Evolutionary conservation across 2,329 filamentous ascomycete species (phyloP), one percentile per base, ranked within the genome.

Genomic region (Pseudonectria buxi): DNA sequence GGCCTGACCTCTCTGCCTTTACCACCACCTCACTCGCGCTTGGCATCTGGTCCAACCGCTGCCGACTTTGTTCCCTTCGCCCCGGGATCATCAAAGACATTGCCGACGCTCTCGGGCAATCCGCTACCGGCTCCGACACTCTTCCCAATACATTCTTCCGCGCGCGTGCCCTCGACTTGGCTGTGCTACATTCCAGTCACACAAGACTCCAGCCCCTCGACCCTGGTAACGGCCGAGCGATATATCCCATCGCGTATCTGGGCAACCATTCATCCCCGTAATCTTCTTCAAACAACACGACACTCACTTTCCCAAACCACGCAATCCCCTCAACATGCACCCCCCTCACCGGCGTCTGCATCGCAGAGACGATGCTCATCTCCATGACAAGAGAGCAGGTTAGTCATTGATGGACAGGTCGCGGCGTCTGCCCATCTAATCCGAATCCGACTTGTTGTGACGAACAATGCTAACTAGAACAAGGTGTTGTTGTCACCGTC

Each of bases 401-500:
- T 50, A 26, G 46, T 54, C 15, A 41, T 48, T 26, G 36, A 42
- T 41, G 52, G 41, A 16, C 41, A 44, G 7, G 35, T 40, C n/a
- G 45, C 27, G 15, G 37, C 38, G 26, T 37, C 30, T 16, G 32
- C 13, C 35, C 34, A 10, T 16, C n/a, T 24, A 35, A 33, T 11
- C 14, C 28, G 14, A 14, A 35, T 12, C 14, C 10, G 5, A 35
- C 26, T 30, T 10, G 37, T 30, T 30, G 24, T 10, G 14, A 14
- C 7, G 26, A 28, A 15, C 14, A 13, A 36, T 26, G 18, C 22
- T 49, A 33, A 49, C 16, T n/a, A 5, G 14, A 28, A 6, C 11
- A 13, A 46, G 62, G 58, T 13, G 51, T 64, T 28, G 47, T 59
- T 24, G 50, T 49, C 11, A 65, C 63, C 13, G 56, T 69, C 14